Evolutionary conservation across 1,284 basidiomycete species (phyloP).

Genomic region (Schizophyllum commune): DNA sequence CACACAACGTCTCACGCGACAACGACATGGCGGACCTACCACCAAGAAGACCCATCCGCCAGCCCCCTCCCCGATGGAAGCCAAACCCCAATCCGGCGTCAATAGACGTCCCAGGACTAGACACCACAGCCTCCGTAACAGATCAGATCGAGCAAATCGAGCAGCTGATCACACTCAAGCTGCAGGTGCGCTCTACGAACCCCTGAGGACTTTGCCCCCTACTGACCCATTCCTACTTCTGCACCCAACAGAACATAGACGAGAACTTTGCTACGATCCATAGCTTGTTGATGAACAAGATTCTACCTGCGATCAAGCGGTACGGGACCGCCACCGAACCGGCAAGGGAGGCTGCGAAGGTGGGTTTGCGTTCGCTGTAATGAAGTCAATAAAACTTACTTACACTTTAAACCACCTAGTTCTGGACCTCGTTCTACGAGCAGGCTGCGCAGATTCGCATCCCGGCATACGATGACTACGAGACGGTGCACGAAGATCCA

Average conservation of each 20-base stretch:
- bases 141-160: constrained; percentile 94
- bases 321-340: constrained; percentile 84
- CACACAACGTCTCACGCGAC: constrained; percentile 17
- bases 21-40: constrained; percentile 22
- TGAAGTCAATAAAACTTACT: not conserved
- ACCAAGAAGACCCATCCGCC: constrained; percentile 24
- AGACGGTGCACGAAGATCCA: constrained; percentile 41
- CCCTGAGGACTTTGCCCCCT: not conserved
- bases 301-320: constrained; percentile 83
- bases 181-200: constrained; percentile 45
- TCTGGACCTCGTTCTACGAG: constrained; percentile 96
- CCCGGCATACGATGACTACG: constrained; percentile 61
- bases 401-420: constrained; percentile 35
- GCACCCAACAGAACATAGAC: constrained; percentile 75
- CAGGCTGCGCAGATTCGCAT: constrained; percentile 83
- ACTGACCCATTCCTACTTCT: not conserved
- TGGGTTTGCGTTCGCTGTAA: constrained; percentile 21
- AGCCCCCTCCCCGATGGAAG: constrained; percentile 54
- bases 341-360: constrained; percentile 83
- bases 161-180: constrained; percentile 85
- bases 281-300: constrained; percentile 71
- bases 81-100: constrained; percentile 54
- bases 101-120: constrained; percentile 69
- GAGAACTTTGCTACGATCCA: constrained; percentile 90
- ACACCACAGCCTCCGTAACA: constrained; percentile 63